Percentiles rank a stretch among this genome's conserved stretches.
Evolutionary conservation across 2,329 filamentous ascomycete genomes (phyloP).

Genomic region (Fusarium oligoseptatum): DNA sequence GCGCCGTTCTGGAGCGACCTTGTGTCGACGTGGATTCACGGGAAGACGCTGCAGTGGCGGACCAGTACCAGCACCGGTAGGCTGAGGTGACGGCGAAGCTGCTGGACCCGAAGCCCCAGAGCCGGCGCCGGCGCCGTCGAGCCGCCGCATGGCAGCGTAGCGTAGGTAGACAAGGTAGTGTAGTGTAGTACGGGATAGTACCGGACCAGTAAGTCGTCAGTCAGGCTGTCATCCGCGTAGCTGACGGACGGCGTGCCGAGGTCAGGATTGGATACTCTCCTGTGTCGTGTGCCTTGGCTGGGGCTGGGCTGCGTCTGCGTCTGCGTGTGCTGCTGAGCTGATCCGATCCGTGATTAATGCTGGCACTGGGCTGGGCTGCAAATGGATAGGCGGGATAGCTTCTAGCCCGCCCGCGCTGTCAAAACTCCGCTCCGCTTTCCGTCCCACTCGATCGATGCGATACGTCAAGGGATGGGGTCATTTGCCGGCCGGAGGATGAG

Average conservation of each 20-base stretch:
- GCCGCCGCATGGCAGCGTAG: slow-evolving; percentile 28
- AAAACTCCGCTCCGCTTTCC: slow-evolving; percentile 13
- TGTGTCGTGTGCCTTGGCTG: slow-evolving; percentile 18
- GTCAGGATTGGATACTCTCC: slow-evolving; percentile 16
- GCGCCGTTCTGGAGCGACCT: slow-evolving; percentile 60
- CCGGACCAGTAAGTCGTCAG: neutral
- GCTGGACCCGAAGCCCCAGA: slow-evolving; percentile 3
- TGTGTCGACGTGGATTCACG: slow-evolving; percentile 64
- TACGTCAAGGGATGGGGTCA: slow-evolving; percentile 6
- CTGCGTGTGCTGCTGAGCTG: neutral
- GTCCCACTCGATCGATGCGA: slow-evolving; percentile 23
- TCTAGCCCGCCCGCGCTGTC: slow-evolving; percentile 4
- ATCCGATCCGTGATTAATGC: slow-evolving; percentile 1
- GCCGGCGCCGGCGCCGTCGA: slow-evolving; percentile 22
- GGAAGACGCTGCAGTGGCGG: slow-evolving; percentile 57
- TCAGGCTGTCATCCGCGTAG: neutral
- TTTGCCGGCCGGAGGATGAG: slow-evolving; percentile 6
- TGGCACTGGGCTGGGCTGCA: neutral
- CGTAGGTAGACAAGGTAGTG: neutral
- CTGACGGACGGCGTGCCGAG: slow-evolving; percentile 19
- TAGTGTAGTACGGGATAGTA: neutral
- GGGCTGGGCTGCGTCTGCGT: neutral
- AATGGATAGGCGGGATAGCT: neutral
- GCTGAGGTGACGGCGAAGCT: slow-evolving; percentile 31
- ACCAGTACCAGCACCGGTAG: slow-evolving; percentile 16